These are phyloP conservation scores for Beta macrorhiza DNA, from an alignment of 179 eudicot genomes.

Conservation along the genomic window DNA sequence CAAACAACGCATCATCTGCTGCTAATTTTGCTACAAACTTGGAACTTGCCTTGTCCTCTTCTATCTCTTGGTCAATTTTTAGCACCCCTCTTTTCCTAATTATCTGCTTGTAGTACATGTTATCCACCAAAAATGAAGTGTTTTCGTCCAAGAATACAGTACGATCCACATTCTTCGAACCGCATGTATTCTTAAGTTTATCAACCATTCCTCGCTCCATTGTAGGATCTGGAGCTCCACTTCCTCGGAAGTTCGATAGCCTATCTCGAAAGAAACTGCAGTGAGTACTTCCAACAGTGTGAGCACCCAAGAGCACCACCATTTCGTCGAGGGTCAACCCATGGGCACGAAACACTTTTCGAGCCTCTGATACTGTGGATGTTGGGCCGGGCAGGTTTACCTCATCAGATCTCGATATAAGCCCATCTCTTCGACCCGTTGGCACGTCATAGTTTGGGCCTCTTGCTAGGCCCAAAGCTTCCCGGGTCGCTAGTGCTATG, in stretches of 20 bases:
- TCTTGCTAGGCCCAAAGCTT: constrained; percentile 46
- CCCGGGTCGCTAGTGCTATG: constrained; percentile 54
- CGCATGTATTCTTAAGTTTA: constrained; percentile 13
- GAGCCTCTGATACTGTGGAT: constrained; percentile 27
- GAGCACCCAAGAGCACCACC: constrained; percentile 44
- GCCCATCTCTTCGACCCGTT: constrained; percentile 60
- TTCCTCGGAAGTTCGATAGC: constrained; percentile 25
- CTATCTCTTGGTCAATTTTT: constrained; percentile 27
- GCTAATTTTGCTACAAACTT: constrained; percentile 22
- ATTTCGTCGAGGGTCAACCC: constrained; percentile 47
- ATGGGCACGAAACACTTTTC: constrained; percentile 32
- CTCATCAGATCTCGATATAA: constrained; percentile 31
- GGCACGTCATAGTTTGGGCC: constrained; percentile 48
- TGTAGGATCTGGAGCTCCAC: constrained; percentile 19
- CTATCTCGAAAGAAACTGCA: constrained; percentile 31
- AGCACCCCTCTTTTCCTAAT: constrained; percentile 16
- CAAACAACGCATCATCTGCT: constrained; percentile 21
- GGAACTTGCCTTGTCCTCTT: constrained; percentile 13
- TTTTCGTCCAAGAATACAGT: constrained; percentile 26
- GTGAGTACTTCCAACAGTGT: constrained; percentile 27
- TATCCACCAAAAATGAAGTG: constrained; percentile 27
- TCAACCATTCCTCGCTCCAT: constrained; percentile 19
- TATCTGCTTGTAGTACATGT: constrained; percentile 28
- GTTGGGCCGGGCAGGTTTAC: constrained; percentile 51
- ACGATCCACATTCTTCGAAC: constrained; percentile 19